These are phyloP conservation scores for Microdochium trichocladiopsis DNA, from an alignment of 2,329 filamentous ascomycete species.

Conservation along the genomic window DNA sequence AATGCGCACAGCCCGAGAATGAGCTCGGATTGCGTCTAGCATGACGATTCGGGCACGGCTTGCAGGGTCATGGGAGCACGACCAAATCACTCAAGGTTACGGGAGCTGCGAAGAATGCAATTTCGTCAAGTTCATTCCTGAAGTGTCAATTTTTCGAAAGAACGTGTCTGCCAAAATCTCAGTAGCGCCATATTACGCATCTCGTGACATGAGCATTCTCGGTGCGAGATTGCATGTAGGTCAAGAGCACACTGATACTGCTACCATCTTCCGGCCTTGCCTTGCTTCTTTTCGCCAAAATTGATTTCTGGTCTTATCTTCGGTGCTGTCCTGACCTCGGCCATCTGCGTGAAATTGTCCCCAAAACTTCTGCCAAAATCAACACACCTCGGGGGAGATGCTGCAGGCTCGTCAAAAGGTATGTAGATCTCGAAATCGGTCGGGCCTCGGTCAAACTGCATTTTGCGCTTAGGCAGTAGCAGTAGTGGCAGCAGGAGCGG, in stretches of 20 bases:
- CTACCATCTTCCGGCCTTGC: background rate
- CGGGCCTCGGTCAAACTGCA: background rate
- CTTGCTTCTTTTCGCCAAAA: background rate
- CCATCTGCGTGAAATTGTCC: background rate
- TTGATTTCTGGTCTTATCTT: slow-evolving; percentile 1
- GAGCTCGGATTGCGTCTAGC: no score
- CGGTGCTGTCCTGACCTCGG: background rate
- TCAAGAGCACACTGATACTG: background rate
- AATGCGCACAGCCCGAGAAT: no score
- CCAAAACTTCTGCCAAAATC: background rate
- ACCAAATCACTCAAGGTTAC: no score
- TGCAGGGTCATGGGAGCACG: no score
- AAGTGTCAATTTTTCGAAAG: background rate
- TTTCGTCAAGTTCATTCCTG: background rate
- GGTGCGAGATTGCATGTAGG: background rate
- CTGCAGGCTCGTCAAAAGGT: background rate
- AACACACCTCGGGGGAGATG: background rate
- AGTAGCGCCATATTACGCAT: background rate
- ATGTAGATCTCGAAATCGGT: background rate
- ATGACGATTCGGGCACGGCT: no score
- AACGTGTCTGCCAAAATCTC: background rate
- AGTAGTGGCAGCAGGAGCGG: slow-evolving; percentile 19
- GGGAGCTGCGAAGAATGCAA: no score
- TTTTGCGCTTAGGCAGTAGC: slow-evolving; percentile 3
- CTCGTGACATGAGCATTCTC: background rate